Base-by-base conservation (phyloP, 306 rosid species). In the Canavalia gladiata region DNA sequence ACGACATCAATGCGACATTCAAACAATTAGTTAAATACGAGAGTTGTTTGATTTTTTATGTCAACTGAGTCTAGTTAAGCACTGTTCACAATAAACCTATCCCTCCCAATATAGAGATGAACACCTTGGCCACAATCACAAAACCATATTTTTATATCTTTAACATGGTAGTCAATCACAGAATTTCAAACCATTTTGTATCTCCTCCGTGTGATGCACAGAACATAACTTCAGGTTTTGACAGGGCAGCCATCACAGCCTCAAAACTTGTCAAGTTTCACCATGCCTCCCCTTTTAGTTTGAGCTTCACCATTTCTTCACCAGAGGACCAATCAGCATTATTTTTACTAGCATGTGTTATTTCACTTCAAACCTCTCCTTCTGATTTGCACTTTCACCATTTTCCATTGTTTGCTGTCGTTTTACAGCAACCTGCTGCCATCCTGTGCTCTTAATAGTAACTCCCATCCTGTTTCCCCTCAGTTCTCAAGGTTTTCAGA, bases 21-120 rank as follows among this genome's bases (percentile, higher is more conserved):
- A 45, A 78, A 58, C 11, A 33, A 51, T 51, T 60, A 70, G 72
- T 45, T 71, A 51, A 69, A 69, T 51, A 46, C 55, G 39, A 76
- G 5, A 68, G 49, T 67, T 50, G 57, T 47, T 45, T 55, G 9
- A 49, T 47, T 29, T 57, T 30, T 47, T 4, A 56, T 45, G 72
- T 78, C 51, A 35, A 55, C 42, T 6, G 74, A 39, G 29, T 33
- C 30, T 29, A 37, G 4, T 37, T 37, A 2, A 4, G 4, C 4
- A 42, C 75, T 45, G 18, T 33, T 43, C 45, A 64, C 63, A 78
- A 72, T 72, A 34, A 65, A 78, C 42, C 25, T 56, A 43, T 62
- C 78, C 25, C 13, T 18, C 65, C 51, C 12, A 41, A 30, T 37
- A 52, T 42, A 55, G 69, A 82, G 46, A 76, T 30, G 74, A 50